These are phyloP conservation scores for Phytomonas sp. DNA, from an alignment of 208 protist species.

Conservation along the genomic window DNA sequence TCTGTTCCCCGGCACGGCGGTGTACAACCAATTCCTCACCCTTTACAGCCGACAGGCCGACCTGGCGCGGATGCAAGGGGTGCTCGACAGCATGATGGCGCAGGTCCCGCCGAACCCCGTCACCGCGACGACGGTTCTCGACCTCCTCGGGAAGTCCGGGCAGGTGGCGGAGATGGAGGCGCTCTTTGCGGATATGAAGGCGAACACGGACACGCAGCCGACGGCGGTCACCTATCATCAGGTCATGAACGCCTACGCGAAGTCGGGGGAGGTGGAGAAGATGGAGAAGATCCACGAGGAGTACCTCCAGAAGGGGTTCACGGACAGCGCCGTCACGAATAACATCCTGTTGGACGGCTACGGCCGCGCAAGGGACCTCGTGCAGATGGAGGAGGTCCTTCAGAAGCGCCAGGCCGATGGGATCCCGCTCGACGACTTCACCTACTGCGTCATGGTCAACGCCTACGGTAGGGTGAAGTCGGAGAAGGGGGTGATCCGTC, in stretches of 20 bases:
- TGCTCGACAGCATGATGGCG: conserved; percentile 85
- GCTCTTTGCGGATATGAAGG: conserved; percentile 83
- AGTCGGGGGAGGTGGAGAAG: conserved; percentile 74
- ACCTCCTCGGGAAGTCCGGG: conserved; percentile 84
- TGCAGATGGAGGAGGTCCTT: conserved; percentile 69
- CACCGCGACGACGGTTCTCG: conserved; percentile 76
- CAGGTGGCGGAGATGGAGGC: conserved; percentile 80
- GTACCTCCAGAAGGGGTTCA: conserved; percentile 50
- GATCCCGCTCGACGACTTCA: conserved; percentile 69
- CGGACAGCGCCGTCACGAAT: conserved; percentile 73
- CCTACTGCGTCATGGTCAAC: conserved; percentile 73
- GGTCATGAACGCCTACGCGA: conserved; percentile 83
- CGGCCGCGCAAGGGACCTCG: conserved; percentile 55
- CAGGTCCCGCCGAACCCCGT: conserved; percentile 83
- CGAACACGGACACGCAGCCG: conserved; percentile 63
- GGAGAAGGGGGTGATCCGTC: conserved; percentile 57
- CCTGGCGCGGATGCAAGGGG: conserved; percentile 69
- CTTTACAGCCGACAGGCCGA: conserved; percentile 78
- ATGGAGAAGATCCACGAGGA: conserved; percentile 76
- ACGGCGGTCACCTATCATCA: conserved; percentile 88
- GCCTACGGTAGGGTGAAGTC: conserved; percentile 56
- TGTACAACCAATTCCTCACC: conserved; percentile 82
- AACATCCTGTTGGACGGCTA: conserved; percentile 85
- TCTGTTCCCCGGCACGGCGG: conserved; percentile 77
- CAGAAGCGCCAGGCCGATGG: conserved; percentile 33